Evolutionary conservation across 2,329 filamentous ascomycete genomes (phyloP).

Genomic region (Eutypella sp.): DNA sequence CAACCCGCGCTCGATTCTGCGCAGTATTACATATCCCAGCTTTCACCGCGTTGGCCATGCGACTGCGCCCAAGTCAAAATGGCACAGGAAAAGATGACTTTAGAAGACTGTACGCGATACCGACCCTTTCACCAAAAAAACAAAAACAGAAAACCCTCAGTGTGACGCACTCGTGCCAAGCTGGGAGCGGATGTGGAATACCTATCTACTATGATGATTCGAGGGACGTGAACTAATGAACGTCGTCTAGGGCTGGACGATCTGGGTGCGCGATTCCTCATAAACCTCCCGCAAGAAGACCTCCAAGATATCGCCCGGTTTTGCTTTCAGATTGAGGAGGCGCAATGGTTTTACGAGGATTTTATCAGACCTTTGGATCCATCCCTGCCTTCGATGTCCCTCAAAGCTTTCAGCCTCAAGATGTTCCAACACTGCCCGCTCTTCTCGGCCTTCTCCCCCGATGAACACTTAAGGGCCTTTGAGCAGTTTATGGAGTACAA

Average conservation of each 20-base stretch:
- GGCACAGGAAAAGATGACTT: constrained; percentile 72
- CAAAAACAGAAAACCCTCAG: too few relatives aligned
- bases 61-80: constrained; percentile 49
- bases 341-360: constrained; percentile 99
- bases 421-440: constrained; percentile 95
- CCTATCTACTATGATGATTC: too few relatives aligned
- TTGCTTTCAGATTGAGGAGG: constrained; percentile 98
- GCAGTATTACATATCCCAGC: neutral
- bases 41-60: constrained; percentile 21
- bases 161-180: too few relatives aligned
- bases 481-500: constrained; percentile 94
- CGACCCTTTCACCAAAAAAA: neutral
- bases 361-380: constrained; percentile 91
- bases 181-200: too few relatives aligned
- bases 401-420: constrained; percentile 79
- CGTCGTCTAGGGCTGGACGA: constrained; percentile 77
- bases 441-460: constrained; percentile 72
- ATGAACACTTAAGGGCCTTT: constrained; percentile 77
- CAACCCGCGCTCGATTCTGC: neutral
- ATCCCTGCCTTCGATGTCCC: constrained; percentile 74
- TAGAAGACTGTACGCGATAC: constrained; percentile 73
- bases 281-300: constrained; percentile 91
- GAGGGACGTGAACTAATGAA: constrained; percentile 11
- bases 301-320: constrained; percentile 86
- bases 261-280: constrained; percentile 94